Conservation (phyloP, 75 land plant genomes). For the Cryptomeria japonica region DNA sequence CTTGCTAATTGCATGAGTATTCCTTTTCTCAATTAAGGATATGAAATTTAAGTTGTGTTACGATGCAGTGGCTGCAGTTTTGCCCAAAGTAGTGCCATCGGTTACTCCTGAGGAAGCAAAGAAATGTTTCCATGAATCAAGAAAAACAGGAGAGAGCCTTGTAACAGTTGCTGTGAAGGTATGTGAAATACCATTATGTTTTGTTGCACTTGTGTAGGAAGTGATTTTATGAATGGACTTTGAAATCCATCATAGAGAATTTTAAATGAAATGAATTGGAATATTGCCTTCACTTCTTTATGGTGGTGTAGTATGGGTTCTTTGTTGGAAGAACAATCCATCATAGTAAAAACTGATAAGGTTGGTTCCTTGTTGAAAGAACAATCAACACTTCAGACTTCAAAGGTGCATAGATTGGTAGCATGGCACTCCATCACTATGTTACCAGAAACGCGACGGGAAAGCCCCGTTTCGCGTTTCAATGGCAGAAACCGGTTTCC, state of each 20-base stretch:
- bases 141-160: constrained; percentile 40
- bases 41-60: constrained; percentile 7
- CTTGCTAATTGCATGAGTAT: neutral
- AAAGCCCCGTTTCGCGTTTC: too few relatives aligned
- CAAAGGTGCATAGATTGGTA: neutral
- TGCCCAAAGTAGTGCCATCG: constrained; percentile 57
- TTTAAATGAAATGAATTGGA: neutral
- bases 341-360: neutral
- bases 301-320: neutral
- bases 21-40: neutral
- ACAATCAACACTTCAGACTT: neutral
- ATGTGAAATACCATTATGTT: constrained; percentile 1
- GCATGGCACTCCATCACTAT: too few relatives aligned
- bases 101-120: constrained; percentile 48
- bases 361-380: neutral
- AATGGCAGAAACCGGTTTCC: too few relatives aligned
- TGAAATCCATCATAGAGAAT: neutral
- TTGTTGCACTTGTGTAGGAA: neutral
- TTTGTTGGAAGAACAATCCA: neutral
- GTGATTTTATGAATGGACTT: neutral
- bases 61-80: constrained; percentile 35
- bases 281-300: neutral
- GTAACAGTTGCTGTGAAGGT: constrained; percentile 65
- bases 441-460: too few relatives aligned
- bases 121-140: constrained; percentile 40